Conservation (phyloP, 345 rosid species). For the Gossypium arboreum region DNA sequence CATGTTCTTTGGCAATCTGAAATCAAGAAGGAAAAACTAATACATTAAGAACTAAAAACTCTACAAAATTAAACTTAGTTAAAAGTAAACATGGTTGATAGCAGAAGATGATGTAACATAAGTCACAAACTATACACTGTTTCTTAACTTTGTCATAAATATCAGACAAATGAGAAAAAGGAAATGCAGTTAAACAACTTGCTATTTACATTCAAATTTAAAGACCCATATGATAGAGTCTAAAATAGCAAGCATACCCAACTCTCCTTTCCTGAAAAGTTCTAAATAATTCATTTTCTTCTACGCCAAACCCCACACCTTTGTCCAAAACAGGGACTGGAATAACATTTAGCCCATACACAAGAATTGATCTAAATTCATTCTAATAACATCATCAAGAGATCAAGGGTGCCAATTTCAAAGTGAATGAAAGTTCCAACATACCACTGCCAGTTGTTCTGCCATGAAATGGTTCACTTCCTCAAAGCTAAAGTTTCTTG, state of each 20-base stretch:
- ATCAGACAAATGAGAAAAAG: background rate
- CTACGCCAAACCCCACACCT: background rate
- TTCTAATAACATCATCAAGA: background rate
- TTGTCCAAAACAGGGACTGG: background rate
- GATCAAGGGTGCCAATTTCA: background rate
- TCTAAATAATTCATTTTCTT: background rate
- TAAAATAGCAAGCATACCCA: background rate
- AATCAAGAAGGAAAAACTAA: conserved; percentile 15
- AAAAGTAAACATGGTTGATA: background rate
- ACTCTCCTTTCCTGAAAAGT: background rate
- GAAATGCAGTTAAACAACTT: background rate
- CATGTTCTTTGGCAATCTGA: conserved; percentile 95
- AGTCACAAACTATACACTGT: background rate
- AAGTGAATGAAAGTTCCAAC: conserved; percentile 17
- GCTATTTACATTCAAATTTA: background rate
- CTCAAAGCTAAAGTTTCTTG: conserved; percentile 94
- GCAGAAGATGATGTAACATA: conserved; percentile 3
- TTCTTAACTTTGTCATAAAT: background rate
- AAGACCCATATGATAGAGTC: background rate
- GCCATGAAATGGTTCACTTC: conserved; percentile 84
- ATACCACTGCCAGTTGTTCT: conserved; percentile 75
- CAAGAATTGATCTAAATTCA: background rate
- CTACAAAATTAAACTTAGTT: background rate
- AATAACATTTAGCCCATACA: background rate
- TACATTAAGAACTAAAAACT: conserved; percentile 5